These are phyloP conservation scores for Apiospora pterosperma DNA, from an alignment of 2,329 filamentous ascomycete species.

Conservation along the genomic window DNA sequence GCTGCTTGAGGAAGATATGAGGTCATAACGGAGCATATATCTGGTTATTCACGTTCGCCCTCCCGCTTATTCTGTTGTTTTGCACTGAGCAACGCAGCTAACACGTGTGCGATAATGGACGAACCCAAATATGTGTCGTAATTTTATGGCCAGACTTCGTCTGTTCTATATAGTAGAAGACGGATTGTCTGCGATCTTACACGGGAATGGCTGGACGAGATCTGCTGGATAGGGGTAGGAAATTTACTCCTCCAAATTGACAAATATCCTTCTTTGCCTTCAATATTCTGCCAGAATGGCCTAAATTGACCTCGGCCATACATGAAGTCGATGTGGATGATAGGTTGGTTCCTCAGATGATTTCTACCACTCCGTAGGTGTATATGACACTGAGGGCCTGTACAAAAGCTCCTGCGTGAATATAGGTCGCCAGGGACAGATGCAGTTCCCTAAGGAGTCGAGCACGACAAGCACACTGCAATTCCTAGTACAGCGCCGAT, in stretches of 20 bases:
- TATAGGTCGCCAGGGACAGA: too few relatives aligned
- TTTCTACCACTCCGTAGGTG: background rate
- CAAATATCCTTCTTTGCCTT: background rate
- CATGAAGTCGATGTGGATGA: too few relatives aligned
- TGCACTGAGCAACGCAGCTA: too few relatives aligned
- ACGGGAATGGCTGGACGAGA: too few relatives aligned
- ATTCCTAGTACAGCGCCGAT: too few relatives aligned
- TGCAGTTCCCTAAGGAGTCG: too few relatives aligned
- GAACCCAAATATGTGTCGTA: background rate
- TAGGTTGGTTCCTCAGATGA: too few relatives aligned
- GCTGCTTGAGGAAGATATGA: background rate
- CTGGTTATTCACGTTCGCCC: too few relatives aligned
- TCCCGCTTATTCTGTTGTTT: background rate
- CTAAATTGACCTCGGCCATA: too few relatives aligned
- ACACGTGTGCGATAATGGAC: background rate
- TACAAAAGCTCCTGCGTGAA: background rate
- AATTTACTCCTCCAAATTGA: background rate
- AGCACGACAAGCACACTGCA: too few relatives aligned
- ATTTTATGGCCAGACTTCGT: background rate
- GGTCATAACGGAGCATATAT: background rate
- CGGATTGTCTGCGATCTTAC: too few relatives aligned
- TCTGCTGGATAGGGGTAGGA: background rate
- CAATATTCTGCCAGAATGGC: too few relatives aligned
- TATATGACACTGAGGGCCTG: background rate
- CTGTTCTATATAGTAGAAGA: background rate